A percentile compares a stretch with the other conserved stretches of the same genome.
Evolutionary conservation across 2,329 filamentous ascomycete genomes (phyloP).

Genomic region (Parastagonospora nodorum): DNA sequence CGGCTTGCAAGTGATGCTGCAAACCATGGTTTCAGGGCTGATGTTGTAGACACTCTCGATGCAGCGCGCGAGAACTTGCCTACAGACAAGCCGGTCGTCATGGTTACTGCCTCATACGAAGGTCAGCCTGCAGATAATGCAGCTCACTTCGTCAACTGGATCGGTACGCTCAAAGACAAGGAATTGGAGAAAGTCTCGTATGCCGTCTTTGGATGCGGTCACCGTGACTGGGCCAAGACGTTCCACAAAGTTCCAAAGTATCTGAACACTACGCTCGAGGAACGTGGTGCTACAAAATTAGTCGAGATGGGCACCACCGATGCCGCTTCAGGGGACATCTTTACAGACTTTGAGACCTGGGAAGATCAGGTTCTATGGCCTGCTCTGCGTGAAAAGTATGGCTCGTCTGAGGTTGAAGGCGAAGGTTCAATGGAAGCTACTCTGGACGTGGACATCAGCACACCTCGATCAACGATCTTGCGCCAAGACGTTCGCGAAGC

Average conservation of each 20-base stretch:
- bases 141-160: conserved; percentile 49
- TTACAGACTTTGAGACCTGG: conserved; percentile 50
- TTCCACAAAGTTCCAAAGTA: conserved; percentile 50
- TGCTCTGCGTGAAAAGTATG: conserved; percentile 39
- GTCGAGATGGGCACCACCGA: conserved; percentile 42
- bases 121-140: conserved; percentile 52
- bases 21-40: conserved; percentile 44
- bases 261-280: conserved; percentile 38
- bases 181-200: conserved; percentile 44
- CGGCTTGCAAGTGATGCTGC: conserved; percentile 43
- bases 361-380: conserved; percentile 47
- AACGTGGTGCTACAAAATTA: conserved; percentile 38
- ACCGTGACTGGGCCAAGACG: conserved; percentile 49
- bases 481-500: conserved; percentile 46
- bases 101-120: conserved; percentile 51
- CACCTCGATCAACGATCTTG: conserved; percentile 41
- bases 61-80: conserved; percentile 39
- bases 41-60: conserved; percentile 44
- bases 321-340: conserved; percentile 46
- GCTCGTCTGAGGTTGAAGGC: conserved; percentile 27
- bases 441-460: conserved; percentile 40
- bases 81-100: conserved; percentile 44
- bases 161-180: conserved; percentile 33
- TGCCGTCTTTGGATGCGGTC: conserved; percentile 50
- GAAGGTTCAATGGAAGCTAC: conserved; percentile 31